Conservation (phyloP, 768 basidiomycete genomes). For the Kwoniella shandongensis region DNA sequence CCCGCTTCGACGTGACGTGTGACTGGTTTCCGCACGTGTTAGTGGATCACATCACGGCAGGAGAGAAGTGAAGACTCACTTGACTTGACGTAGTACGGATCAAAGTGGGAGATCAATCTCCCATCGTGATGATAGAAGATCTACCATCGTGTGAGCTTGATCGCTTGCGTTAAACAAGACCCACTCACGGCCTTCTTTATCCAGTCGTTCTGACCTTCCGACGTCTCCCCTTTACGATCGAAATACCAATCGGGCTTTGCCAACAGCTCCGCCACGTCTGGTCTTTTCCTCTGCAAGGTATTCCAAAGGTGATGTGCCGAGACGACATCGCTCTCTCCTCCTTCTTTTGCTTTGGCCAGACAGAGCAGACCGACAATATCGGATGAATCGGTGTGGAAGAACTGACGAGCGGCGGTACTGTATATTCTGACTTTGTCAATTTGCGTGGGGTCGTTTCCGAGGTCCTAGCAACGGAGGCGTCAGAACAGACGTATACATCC, state of each 20-base stretch:
- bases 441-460: conserved; percentile 51
- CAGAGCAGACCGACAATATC: conserved; percentile 53
- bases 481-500: neutral
- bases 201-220: conserved; percentile 37
- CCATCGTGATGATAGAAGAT: conserved; percentile 41
- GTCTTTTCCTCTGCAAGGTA: conserved; percentile 45
- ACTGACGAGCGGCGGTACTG: conserved; percentile 48
- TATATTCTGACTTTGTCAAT: conserved; percentile 36
- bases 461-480: conserved; percentile 24
- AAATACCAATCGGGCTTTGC: conserved; percentile 50
- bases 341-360: conserved; percentile 47
- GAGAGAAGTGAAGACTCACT: conserved; percentile 18
- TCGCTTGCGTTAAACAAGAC: neutral
- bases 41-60: neutral
- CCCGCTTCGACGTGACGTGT: conserved; percentile 38
- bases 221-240: conserved; percentile 52
- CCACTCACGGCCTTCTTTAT: conserved; percentile 2
- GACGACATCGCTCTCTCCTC: conserved; percentile 51
- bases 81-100: conserved; percentile 44
- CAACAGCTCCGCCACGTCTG: conserved; percentile 46
- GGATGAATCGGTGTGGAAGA: conserved; percentile 48
- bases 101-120: conserved; percentile 37
- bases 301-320: conserved; percentile 51
- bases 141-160: neutral
- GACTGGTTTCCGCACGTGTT: conserved; percentile 6